Conservation (phyloP, 1,139 yeast species). For the Candida smagusa region DNA sequence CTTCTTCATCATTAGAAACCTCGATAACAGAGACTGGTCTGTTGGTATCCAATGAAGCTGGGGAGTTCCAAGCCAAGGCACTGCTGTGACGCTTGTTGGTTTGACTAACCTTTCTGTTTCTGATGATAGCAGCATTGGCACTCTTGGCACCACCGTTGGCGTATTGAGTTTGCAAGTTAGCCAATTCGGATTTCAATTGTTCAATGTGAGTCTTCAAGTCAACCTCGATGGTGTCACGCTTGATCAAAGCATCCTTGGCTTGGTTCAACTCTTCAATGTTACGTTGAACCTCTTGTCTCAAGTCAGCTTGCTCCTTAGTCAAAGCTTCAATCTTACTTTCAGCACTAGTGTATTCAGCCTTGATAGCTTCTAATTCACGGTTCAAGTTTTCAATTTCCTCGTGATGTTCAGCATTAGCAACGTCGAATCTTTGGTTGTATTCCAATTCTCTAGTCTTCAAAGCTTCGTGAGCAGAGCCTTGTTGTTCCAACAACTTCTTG, state of each 20-base stretch:
- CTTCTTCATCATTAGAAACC: constrained; percentile 52
- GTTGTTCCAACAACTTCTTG: constrained; percentile 55
- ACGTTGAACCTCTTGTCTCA: constrained; percentile 61
- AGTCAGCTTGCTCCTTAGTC: constrained; percentile 59
- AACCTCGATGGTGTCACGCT: constrained; percentile 64
- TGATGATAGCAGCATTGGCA: constrained; percentile 5
- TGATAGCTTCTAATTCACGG: constrained; percentile 53
- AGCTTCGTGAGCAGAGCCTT: constrained; percentile 54
- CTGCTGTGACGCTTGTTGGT: constrained; percentile 41
- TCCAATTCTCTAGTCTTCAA: constrained; percentile 57
- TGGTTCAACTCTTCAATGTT: constrained; percentile 61
- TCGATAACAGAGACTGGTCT: constrained; percentile 62
- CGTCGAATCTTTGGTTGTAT: constrained; percentile 44
- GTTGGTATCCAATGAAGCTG: constrained; percentile 29
- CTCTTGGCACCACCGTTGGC: constrained; percentile 8
- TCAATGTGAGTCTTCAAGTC: constrained; percentile 68
- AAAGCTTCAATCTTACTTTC: constrained; percentile 61
- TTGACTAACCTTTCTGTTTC: constrained; percentile 29
- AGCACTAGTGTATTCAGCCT: constrained; percentile 60
- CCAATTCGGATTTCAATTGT: constrained; percentile 64
- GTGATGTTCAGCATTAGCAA: constrained; percentile 46
- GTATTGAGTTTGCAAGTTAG: constrained; percentile 43
- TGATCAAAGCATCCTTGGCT: constrained; percentile 60
- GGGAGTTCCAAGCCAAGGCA: constrained; percentile 36
- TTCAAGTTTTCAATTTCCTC: constrained; percentile 52